phyloP scores from a whole-genome alignment of 805 yeast species.

The Candida tibetensis region DNA sequence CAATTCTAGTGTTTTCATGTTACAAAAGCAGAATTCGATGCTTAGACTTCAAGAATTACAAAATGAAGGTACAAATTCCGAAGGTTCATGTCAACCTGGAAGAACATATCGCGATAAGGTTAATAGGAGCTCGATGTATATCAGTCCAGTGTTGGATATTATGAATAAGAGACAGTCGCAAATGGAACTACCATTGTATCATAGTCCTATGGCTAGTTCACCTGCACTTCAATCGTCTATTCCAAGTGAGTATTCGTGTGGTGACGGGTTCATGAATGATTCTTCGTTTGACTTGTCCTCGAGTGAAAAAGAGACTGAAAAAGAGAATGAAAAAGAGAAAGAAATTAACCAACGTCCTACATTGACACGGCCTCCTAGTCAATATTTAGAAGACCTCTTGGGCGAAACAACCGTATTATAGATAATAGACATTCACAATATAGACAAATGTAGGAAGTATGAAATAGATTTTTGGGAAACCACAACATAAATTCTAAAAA shows the following conservation, averaged over 20 bases:
- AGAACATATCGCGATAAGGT: conserved; percentile 29
- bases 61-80: conserved; percentile 9
- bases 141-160: conserved; percentile 50
- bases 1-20: conserved; percentile 12
- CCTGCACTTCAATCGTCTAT: background rate
- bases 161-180: conserved; percentile 17
- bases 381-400: conserved; percentile 41
- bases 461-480: too few species aligned
- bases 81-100: conserved; percentile 21
- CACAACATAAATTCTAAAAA: too few species aligned
- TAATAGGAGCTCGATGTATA: conserved; percentile 44
- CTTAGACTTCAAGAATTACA: conserved; percentile 4
- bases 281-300: conserved; percentile 2
- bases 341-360: conserved; percentile 3
- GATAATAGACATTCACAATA: too few species aligned
- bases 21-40: conserved; percentile 12
- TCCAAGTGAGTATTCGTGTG: conserved; percentile 6
- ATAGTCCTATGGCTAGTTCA: conserved; percentile 2
- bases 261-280: conserved; percentile 5
- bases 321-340: background rate
- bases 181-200: conserved; percentile 15
- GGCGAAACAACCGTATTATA: background rate
- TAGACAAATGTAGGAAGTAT: too few species aligned
- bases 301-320: background rate
- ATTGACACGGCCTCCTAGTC: conserved; percentile 47